These are phyloP conservation scores for Fomitopsis pulvina DNA, from an alignment of 768 basidiomycete genomes.

Conservation along the genomic window DNA sequence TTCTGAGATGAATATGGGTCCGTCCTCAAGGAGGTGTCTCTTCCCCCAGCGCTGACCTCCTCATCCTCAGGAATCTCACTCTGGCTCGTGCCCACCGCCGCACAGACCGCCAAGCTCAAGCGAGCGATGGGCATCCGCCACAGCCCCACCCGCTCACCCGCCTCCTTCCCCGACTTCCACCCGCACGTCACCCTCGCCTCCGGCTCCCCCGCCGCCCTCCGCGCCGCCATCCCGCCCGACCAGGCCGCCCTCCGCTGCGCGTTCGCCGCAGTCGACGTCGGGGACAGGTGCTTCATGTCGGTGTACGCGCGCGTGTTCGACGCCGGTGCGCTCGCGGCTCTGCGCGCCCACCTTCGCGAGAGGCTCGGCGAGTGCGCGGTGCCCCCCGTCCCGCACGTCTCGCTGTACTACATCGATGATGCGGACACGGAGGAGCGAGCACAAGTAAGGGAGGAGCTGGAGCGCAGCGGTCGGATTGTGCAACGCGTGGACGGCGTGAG, in stretches of 20 bases:
- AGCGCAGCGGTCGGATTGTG: slow-evolving; percentile 29
- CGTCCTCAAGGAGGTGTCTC: too few species aligned
- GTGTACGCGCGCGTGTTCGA: slow-evolving; percentile 51
- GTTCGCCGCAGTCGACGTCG: slow-evolving; percentile 51
- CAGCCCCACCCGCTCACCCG: slow-evolving; percentile 25
- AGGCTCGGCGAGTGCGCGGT: slow-evolving; percentile 35
- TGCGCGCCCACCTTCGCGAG: slow-evolving; percentile 44
- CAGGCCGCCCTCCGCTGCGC: slow-evolving; percentile 32
- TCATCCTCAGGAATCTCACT: slow-evolving; percentile 44
- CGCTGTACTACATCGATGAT: slow-evolving; percentile 66
- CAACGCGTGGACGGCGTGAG: slow-evolving; percentile 15
- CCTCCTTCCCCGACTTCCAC: slow-evolving; percentile 52
- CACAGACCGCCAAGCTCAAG: slow-evolving; percentile 37
- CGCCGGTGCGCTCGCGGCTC: slow-evolving; percentile 32
- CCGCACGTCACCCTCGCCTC: slow-evolving; percentile 68
- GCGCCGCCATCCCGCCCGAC: slow-evolving; percentile 31
- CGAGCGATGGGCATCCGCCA: slow-evolving; percentile 37
- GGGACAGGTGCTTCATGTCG: slow-evolving; percentile 64
- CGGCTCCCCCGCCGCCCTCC: slow-evolving; percentile 32
- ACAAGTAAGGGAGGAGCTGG: slow-evolving; percentile 38
- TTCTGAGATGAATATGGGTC: too few species aligned
- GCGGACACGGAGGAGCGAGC: slow-evolving; percentile 54
- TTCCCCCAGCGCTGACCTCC: too few species aligned
- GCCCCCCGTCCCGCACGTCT: slow-evolving; percentile 65
- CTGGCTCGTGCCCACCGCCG: slow-evolving; percentile 62